A percentile compares a stretch with the other conserved stretches of the same genome.
Conservation (phyloP, 208 protist genomes). For the Trypanosoma cruzi region DNA sequence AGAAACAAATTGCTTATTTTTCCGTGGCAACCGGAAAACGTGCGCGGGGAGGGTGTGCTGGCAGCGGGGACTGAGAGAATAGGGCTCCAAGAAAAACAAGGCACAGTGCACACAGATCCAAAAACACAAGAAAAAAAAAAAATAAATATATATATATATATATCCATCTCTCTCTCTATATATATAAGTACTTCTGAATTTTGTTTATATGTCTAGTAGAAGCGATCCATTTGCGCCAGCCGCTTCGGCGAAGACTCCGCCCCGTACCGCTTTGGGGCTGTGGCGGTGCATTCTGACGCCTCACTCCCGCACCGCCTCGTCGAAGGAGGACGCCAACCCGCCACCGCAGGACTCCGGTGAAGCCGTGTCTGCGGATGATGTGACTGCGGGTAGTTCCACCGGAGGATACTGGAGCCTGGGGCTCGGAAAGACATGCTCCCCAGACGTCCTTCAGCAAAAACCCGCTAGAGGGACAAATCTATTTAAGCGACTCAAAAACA, state of each 20-base stretch:
- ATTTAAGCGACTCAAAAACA: not conserved
- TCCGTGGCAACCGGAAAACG: too few relatives aligned
- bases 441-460: not conserved
- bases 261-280: not conserved
- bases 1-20: too few relatives aligned
- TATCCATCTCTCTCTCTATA: not conserved
- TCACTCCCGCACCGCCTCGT: not conserved
- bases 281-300: not conserved
- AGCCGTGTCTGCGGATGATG: not conserved
- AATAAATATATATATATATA: not conserved
- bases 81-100: too few relatives aligned
- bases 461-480: not conserved
- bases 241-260: not conserved
- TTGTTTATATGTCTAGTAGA: not conserved
- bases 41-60: too few relatives aligned
- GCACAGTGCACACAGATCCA: too few relatives aligned
- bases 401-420: not conserved
- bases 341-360: not conserved
- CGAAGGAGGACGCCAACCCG: not conserved
- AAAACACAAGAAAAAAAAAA: not conserved
- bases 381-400: not conserved
- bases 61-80: not conserved
- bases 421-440: not conserved
- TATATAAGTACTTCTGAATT: not conserved
- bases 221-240: conserved; percentile 5